phyloP scores from a whole-genome alignment of 495 filamentous ascomycete genomes.

The Xylaria nigripes region DNA sequence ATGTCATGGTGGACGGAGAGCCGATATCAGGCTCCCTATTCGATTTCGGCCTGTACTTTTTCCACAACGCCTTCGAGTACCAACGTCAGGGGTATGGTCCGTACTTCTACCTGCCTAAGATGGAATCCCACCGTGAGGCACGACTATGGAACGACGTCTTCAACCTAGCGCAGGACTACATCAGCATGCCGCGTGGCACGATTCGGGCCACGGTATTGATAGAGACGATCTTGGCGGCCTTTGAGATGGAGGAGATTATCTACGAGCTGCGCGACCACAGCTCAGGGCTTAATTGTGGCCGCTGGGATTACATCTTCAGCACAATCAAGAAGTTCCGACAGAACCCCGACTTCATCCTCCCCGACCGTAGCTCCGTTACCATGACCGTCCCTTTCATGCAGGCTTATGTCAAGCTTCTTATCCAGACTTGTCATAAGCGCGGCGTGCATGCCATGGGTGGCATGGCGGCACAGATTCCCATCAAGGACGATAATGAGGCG shows the following conservation, averaged over 20 bases:
- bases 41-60: constrained; percentile 99
- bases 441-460: constrained; percentile 98
- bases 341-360: constrained; percentile 85
- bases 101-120: constrained; percentile 99
- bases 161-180: constrained; percentile 89
- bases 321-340: constrained; percentile 99
- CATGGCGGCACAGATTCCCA: constrained; percentile 98
- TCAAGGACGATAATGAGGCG: constrained; percentile 84
- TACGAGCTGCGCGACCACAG: constrained; percentile 97
- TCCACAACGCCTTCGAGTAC: constrained; percentile 91
- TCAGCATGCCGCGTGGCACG: constrained; percentile 81
- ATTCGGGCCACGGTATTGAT: constrained; percentile 95
- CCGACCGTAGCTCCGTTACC: constrained; percentile 83
- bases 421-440: constrained; percentile 93
- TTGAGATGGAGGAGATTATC: constrained; percentile 99
- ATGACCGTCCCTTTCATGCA: constrained; percentile 99
- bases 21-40: constrained; percentile 90
- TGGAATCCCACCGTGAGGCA: constrained; percentile 97
- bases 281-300: constrained; percentile 93
- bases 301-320: constrained; percentile 99
- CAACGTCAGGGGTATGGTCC: constrained; percentile 78
- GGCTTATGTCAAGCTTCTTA: constrained; percentile 88
- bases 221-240: constrained; percentile 97
- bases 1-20: constrained; percentile 93
- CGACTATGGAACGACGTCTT: constrained; percentile 98